phyloP scores from a whole-genome alignment of 139 green algal species.

The Chlamydomonas sp. region DNA sequence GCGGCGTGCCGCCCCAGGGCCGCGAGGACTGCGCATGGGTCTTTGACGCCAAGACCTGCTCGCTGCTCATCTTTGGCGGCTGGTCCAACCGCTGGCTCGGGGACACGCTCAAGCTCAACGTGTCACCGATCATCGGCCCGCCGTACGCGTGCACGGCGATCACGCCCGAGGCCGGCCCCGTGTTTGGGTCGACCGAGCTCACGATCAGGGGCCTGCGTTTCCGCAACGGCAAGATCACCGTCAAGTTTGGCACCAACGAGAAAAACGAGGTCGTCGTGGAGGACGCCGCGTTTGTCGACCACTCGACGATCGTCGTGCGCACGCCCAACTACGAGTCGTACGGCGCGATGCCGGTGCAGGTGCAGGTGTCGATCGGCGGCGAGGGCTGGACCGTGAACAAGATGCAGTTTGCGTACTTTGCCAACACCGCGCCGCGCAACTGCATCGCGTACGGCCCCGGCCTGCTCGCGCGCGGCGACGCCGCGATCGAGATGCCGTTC shows the following conservation, averaged over 20 bases:
- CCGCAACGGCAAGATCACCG: constrained; percentile 65
- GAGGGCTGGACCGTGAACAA: constrained; percentile 86
- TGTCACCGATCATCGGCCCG: constrained; percentile 79
- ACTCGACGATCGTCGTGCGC: constrained; percentile 52
- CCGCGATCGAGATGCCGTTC: constrained; percentile 71
- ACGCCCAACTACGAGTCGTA: constrained; percentile 78
- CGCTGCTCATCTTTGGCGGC: constrained; percentile 75
- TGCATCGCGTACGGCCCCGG: constrained; percentile 76
- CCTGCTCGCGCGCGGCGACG: constrained; percentile 48
- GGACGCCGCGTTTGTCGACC: constrained; percentile 59
- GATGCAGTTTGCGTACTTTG: constrained; percentile 74
- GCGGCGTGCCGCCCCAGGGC: constrained; percentile 22
- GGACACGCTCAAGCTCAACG: constrained; percentile 70
- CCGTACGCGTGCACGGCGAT: constrained; percentile 75
- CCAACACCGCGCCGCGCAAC: constrained; percentile 73
- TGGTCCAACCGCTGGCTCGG: constrained; percentile 82
- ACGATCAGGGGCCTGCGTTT: constrained; percentile 71
- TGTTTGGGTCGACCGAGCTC: constrained; percentile 75
- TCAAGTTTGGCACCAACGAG: constrained; percentile 42
- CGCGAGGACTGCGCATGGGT: constrained; percentile 76
- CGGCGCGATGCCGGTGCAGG: constrained; percentile 62
- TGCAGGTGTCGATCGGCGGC: constrained; percentile 60
- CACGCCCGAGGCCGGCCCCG: constrained; percentile 60
- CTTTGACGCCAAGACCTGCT: constrained; percentile 67
- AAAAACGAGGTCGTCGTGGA: constrained; percentile 61